Base-by-base conservation (phyloP, 768 basidiomycete species). In the Harrya chromipes region DNA sequence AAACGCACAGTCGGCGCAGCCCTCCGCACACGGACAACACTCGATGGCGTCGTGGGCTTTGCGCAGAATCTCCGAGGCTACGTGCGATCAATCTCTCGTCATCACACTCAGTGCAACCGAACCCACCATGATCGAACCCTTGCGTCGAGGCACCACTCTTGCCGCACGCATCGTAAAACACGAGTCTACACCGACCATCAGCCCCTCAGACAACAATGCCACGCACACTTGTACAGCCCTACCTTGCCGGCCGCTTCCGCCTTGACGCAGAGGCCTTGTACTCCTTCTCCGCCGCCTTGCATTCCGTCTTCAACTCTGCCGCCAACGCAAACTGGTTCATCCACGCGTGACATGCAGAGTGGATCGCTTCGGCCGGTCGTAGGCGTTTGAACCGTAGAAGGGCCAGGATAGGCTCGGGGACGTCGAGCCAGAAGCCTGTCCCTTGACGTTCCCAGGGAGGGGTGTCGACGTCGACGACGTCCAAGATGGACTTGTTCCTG, bases 311-410 rank as follows among this genome's bases (percentile, higher is more conserved):
- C 29, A 94, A 64, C 49, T 91, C 89, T 26, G 75, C 72, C 0
- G 80, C 77, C 54, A 93, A 70, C 5, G 80, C 72, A 57, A 90
- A 91, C 36, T 81, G 78, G 59, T 90, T 92, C 54, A 94, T 68
- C 58, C 93, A 76, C 0, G 89, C 89, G 62, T 95, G 93, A 56
- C 85, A 76, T 3, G 92, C 91, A 5, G 90, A 79, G 61, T 95
- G 92, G 41, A 94, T 90, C 0, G 85, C 87, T 42, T 81, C 91
- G 0, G 91, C 89, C 1, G 82, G 76, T 50, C 84, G 80, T 36
- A 90, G 76, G 5, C 68, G 70, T 54, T 84, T 82, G 11, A 55
- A 53, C 12, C 68, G 66, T 63, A 92, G 72, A 16, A 83, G 61
- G 6, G 73, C 62, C 40, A 91, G 64, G 19, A 80, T 71, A 0